Evolutionary conservation across 148 eudicot species (phyloP), one percentile per base, ranked within the genome.

Genomic region (Camellia granthamiana): DNA sequence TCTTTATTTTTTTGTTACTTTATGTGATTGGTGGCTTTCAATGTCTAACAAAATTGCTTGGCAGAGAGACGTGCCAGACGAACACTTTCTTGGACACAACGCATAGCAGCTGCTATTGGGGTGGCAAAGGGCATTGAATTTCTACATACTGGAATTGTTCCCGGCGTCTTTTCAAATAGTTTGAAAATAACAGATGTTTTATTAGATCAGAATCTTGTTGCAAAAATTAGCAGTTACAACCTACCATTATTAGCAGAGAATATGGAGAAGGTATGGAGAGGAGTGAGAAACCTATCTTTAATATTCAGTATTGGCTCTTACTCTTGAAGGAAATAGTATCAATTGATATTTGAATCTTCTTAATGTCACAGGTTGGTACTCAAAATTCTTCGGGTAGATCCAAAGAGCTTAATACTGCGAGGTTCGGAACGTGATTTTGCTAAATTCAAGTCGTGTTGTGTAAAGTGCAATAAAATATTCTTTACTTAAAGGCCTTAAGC

Each of bases 61-160:
- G 77, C 88, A 89, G 93, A 83, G 77, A 89, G 88, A 61, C 85
- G 77, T 23, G 85, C 82, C 0, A 79, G 85, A 55, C 81, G 80
- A 83, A 86, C 72, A 74, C 93, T 96, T 72, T 86, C 81, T 3
- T 96, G 99, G 99, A 77, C 90, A 47, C 97, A 91, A 83, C 93
- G 99, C 42, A 92, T 96, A 87, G 84, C 93, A 61, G 92, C 95
- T 62, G 87, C 91, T 5, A 86, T 86, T 15, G 99, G 98, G 76
- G 86, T 93, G n/a, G 91, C 91, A 21, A 93, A 86, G 89, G 99
- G 99, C 46, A 88, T 96, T 61, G 91, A 96, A 75, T 96, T 93
- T 81, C 92, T 96, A 69, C 97, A 93, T 68, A 84, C 90, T 23
- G 97, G 99, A 76, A 89, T 93, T 38, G 85, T 91, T 69, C 99